Base-by-base conservation (phyloP, 192 early-diverging fungal species). In the Kappamyces sp. region DNA sequence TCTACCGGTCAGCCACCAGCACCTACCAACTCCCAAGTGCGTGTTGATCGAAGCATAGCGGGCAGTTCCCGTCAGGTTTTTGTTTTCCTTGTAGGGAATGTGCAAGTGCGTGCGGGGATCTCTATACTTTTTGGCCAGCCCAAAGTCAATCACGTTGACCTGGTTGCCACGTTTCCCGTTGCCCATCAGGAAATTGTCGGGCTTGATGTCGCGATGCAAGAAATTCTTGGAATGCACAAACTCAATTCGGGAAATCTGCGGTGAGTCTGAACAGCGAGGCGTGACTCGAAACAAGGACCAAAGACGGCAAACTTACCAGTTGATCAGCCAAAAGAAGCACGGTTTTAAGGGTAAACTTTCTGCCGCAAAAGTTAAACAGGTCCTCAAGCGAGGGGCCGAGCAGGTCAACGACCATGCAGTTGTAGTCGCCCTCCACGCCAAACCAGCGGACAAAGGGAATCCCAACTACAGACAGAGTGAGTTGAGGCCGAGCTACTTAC, bases 171-270 rank as follows among this genome's bases (percentile, higher is more conserved):
- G 74, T 52, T 78, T 77, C 31, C 77, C 80, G 36, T 80, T 59
- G 29, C 81, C 81, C 81, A 80, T 81, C 52, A 82, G 54, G 63
- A 84, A 84, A 60, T 78, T 82, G 62, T 79, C 76, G 9, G 77
- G 76, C 60, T 83, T 83, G 59, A 83, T 83, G 57, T 84, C 80
- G 32, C 81, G 71, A 53, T 84, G 81, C 41, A 84, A 74, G 49
- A 84, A 84, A 66, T 84, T 86, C 58, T 84, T 84, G 29, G 80
- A 80, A 60, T 84, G 81, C 63, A 84, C 72, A 54, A 79, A 84
- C 57, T 84, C 81, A 49, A 84, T 78, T 7, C 81, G 65, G 1
- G 81, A 84, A 59, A 84, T 72, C 81, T 83, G 60, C 5, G 38
- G 6, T 39, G 7, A 57, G 8, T 12, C 0, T n/a, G 43, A n/a